A percentile compares a stretch with the other conserved stretches of the same genome.
phyloP scores from a whole-genome alignment of 2,329 filamentous ascomycete species.

The Calonectria multiphialidica region DNA sequence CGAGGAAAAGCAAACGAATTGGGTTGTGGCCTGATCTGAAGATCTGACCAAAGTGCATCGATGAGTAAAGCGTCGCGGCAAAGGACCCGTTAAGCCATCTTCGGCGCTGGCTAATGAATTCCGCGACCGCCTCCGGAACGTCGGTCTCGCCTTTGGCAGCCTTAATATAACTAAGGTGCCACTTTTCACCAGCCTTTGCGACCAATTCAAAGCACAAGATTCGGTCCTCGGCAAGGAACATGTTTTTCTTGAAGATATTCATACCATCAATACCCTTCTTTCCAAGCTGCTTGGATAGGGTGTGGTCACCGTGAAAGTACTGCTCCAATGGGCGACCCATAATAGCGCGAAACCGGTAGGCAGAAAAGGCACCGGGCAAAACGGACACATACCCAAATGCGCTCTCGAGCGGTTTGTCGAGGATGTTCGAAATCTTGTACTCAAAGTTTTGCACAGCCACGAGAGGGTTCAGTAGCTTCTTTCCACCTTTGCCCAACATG shows the following conservation, averaged over 20 bases:
- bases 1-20: background rate
- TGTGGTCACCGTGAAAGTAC: background rate
- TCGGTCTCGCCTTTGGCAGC: background rate
- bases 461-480: background rate
- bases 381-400: background rate
- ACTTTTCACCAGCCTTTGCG: background rate
- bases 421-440: background rate
- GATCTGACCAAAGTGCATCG: background rate
- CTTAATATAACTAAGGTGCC: background rate
- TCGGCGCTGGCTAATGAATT: background rate
- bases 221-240: conserved; percentile 1
- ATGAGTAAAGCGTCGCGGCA: background rate
- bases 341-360: background rate
- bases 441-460: background rate
- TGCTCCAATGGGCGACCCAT: background rate
- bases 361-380: background rate
- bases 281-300: background rate
- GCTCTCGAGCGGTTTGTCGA: background rate
- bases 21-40: background rate
- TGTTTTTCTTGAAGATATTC: conserved; percentile 4
- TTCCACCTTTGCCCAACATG: background rate
- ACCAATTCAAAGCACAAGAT: background rate
- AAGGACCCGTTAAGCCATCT: background rate
- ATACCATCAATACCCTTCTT: background rate
- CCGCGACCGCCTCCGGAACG: background rate